Evolutionary conservation across 495 filamentous ascomycete species (phyloP).

Genomic region (Hyaloscypha variabilis): DNA sequence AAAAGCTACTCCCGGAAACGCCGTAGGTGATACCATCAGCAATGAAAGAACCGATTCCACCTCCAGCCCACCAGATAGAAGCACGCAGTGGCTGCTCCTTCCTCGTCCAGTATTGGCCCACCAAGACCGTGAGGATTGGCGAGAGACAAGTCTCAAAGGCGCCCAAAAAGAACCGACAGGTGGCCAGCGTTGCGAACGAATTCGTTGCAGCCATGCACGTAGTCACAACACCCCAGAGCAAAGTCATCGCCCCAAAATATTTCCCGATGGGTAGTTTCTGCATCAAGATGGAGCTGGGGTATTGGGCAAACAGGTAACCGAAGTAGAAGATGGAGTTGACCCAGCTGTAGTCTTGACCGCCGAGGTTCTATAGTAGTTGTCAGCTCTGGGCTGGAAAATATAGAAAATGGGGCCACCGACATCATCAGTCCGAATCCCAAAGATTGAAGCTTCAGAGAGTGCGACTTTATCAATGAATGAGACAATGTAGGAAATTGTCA

Average conservation of each 20-base stretch:
- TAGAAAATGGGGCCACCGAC: no score
- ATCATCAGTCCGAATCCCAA: no score
- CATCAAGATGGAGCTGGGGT: no score
- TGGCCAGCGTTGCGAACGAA: neutral
- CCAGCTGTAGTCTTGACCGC: no score
- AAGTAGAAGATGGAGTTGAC: no score
- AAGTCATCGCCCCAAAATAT: neutral
- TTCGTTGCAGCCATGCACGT: neutral
- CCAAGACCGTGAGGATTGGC: constrained; percentile 61
- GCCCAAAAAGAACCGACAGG: neutral
- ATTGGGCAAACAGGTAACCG: no score
- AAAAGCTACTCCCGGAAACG: neutral
- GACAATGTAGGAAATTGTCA: no score
- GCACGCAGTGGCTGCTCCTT: constrained; percentile 57
- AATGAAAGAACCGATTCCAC: constrained; percentile 53
- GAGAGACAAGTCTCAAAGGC: constrained; percentile 36
- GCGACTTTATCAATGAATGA: no score
- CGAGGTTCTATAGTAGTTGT: no score
- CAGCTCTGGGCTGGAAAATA: no score
- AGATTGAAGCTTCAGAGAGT: no score
- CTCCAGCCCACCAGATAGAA: constrained; percentile 65
- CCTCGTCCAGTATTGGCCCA: constrained; percentile 65
- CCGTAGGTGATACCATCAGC: constrained; percentile 9
- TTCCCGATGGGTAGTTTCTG: no score
- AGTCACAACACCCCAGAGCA: neutral